phyloP scores from a whole-genome alignment of 345 rosid species.

The Jatropha curcas region DNA sequence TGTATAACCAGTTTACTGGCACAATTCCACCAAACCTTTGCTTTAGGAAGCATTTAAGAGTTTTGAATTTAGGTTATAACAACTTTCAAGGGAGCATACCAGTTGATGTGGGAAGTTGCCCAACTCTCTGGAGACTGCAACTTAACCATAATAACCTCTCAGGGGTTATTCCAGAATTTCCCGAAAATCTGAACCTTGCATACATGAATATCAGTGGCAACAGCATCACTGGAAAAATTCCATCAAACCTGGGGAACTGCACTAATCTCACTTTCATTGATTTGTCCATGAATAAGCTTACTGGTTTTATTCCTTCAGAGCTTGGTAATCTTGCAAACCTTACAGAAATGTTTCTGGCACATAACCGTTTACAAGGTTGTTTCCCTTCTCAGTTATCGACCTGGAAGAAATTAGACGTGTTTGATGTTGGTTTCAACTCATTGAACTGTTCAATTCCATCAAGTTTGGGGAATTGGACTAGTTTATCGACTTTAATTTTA shows the following conservation, averaged over 20 bases:
- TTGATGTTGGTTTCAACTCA: constrained; percentile 65
- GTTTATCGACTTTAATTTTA: constrained; percentile 52
- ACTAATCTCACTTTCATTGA: constrained; percentile 48
- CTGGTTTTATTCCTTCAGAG: constrained; percentile 57
- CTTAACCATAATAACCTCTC: constrained; percentile 52
- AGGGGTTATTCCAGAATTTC: constrained; percentile 63
- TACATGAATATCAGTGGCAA: constrained; percentile 54
- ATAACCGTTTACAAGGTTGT: constrained; percentile 58
- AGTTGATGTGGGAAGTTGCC: constrained; percentile 52
- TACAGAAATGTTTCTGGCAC: constrained; percentile 51
- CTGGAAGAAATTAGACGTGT: constrained; percentile 39
- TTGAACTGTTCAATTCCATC: constrained; percentile 58
- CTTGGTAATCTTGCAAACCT: constrained; percentile 55
- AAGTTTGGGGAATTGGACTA: constrained; percentile 48
- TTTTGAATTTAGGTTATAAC: constrained; percentile 61
- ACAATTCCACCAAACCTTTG: constrained; percentile 71
- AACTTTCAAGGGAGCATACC: constrained; percentile 61
- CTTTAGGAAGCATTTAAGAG: constrained; percentile 48
- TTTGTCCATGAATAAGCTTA: constrained; percentile 61
- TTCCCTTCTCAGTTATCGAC: constrained; percentile 59
- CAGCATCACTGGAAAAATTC: constrained; percentile 57
- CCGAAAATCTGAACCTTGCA: constrained; percentile 42
- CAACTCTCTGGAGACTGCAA: constrained; percentile 59
- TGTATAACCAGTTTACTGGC: constrained; percentile 56
- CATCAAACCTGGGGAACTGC: constrained; percentile 55